Conservation (phyloP, 768 basidiomycete species). For the Imleria badia region DNA sequence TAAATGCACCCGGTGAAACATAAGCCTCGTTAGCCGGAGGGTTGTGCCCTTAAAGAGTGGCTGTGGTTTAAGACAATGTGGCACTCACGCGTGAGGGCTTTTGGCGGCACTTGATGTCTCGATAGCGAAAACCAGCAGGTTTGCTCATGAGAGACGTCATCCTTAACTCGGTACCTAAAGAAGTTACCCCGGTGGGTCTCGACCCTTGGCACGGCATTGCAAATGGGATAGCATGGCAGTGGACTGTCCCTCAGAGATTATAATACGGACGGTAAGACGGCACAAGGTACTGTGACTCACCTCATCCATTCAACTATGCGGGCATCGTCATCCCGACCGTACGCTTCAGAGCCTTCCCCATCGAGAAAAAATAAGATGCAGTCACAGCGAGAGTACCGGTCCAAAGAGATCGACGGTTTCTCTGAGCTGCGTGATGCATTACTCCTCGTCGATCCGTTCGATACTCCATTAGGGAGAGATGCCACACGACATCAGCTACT, state of each 20-base stretch:
- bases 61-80: not conserved
- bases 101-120: not conserved
- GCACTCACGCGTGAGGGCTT: not conserved
- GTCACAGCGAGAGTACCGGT: constrained; percentile 31
- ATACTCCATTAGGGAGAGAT: constrained; percentile 23
- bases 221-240: constrained; percentile 1
- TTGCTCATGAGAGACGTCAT: not conserved
- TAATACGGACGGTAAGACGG: constrained; percentile 12
- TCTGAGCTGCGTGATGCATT: constrained; percentile 28
- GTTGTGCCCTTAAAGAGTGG: not conserved
- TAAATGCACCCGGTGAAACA: not conserved
- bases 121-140: not conserved
- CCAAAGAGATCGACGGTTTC: constrained; percentile 32
- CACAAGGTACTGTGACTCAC: constrained; percentile 8
- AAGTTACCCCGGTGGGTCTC: not conserved
- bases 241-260: constrained; percentile 1
- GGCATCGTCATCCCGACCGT: constrained; percentile 9
- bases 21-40: constrained; percentile 4
- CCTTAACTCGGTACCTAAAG: not conserved
- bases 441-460: constrained; percentile 26
- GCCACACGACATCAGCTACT: constrained; percentile 32
- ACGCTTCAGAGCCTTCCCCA: constrained; percentile 2
- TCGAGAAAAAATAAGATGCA: constrained; percentile 23
- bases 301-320: constrained; percentile 14
- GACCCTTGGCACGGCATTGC: not conserved